Conservation (phyloP, 345 rosid genomes). For the Zanthoxylum bungeanum region DNA sequence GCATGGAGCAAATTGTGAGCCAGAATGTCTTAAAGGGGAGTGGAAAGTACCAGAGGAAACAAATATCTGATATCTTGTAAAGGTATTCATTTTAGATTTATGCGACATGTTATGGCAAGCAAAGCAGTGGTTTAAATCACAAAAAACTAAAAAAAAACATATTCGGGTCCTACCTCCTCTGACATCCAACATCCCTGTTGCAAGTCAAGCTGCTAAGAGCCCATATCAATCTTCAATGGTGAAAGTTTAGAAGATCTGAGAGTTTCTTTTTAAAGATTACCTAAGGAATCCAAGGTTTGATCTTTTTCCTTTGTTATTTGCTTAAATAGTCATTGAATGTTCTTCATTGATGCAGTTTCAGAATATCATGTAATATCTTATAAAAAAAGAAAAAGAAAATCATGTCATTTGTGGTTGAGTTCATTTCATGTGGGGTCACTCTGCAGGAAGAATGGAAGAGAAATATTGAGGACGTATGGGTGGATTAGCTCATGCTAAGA, state of each 20-base stretch:
- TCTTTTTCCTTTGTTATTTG: slow-evolving; percentile 1
- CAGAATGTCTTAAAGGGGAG: slow-evolving; percentile 64
- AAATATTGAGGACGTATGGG: slow-evolving; percentile 74
- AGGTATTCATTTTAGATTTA: slow-evolving; percentile 36
- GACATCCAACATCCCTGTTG: slow-evolving; percentile 34
- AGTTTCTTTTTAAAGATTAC: slow-evolving; percentile 62
- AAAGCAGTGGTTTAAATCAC: slow-evolving; percentile 88
- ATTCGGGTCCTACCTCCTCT: slow-evolving; percentile 51
- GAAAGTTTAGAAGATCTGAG: slow-evolving; percentile 71
- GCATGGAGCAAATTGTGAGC: slow-evolving; percentile 90
- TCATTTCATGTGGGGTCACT: slow-evolving; percentile 22
- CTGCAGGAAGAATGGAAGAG: slow-evolving; percentile 82
- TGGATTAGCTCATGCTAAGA: slow-evolving; percentile 63
- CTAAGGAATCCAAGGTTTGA: slow-evolving; percentile 56
- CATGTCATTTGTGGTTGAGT: neutral
- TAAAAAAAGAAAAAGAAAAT: too few species aligned
- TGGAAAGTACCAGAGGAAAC: slow-evolving; percentile 84
- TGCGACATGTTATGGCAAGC: slow-evolving; percentile 3
- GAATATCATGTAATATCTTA: neutral
- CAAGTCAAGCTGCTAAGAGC: slow-evolving; percentile 41
- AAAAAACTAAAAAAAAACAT: slow-evolving; percentile 64
- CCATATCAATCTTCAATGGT: slow-evolving; percentile 44
- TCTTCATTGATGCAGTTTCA: too few species aligned
- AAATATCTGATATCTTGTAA: slow-evolving; percentile 55
- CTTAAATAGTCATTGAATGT: neutral